A percentile compares a stretch with the other conserved stretches of the same genome.
phyloP scores from a whole-genome alignment of 2,329 filamentous ascomycete genomes.

The Madurella mycetomatis region DNA sequence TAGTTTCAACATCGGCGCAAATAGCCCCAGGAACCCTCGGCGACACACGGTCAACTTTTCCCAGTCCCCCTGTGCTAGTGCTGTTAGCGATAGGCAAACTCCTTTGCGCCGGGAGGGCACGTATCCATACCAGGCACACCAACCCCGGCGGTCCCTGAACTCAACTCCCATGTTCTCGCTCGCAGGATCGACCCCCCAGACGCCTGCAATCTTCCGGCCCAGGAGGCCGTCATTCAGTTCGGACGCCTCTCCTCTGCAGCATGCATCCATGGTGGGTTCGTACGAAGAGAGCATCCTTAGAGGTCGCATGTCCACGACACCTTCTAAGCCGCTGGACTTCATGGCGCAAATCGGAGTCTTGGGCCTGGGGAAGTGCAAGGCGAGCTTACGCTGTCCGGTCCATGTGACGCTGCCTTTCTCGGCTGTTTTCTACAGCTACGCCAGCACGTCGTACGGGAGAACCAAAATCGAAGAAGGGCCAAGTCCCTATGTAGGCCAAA shows the following conservation, averaged over 20 bases:
- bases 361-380: constrained; percentile 82
- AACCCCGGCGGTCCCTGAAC: constrained; percentile 70
- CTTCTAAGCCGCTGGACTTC: constrained; percentile 88
- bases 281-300: constrained; percentile 96
- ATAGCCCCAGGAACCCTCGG: constrained; percentile 41
- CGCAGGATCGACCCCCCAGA: constrained; percentile 44
- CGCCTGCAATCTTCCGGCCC: constrained; percentile 47
- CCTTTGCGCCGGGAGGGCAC: constrained; percentile 54
- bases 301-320: constrained; percentile 93
- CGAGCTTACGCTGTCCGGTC: constrained; percentile 76
- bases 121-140: constrained; percentile 70
- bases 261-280: constrained; percentile 94
- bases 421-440: constrained; percentile 94
- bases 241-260: constrained; percentile 73
- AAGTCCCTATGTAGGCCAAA: constrained; percentile 90
- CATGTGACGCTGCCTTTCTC: constrained; percentile 90
- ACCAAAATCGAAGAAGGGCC: constrained; percentile 75
- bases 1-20: constrained; percentile 44
- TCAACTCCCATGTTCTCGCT: constrained; percentile 48
- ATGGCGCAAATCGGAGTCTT: constrained; percentile 92
- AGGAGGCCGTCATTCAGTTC: constrained; percentile 67
- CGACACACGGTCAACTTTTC: constrained; percentile 71
- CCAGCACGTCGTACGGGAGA: constrained; percentile 58
- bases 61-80: constrained; percentile 30
- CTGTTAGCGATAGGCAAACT: constrained; percentile 30